Evolutionary conservation across 208 protist genomes (phyloP).

Genomic region (Trypanosoma congolense): DNA sequence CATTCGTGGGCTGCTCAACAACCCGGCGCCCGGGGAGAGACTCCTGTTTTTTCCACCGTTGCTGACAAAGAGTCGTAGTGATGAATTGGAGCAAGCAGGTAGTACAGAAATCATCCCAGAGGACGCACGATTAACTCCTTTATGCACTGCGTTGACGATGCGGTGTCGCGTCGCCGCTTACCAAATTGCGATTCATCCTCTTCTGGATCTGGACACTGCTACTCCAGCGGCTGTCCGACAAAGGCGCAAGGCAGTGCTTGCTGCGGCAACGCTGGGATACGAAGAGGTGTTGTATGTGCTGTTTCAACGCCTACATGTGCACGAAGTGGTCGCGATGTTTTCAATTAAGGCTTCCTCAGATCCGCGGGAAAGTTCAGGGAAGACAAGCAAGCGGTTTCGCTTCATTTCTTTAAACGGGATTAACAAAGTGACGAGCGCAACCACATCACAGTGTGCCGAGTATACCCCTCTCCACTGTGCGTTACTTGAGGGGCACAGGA

Average conservation of each 20-base stretch:
- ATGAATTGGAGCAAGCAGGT: constrained; percentile 27
- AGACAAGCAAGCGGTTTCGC: not conserved
- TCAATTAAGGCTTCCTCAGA: constrained; percentile 17
- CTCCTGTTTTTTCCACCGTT: constrained; percentile 53
- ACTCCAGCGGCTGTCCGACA: constrained; percentile 26
- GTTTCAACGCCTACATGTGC: constrained; percentile 55
- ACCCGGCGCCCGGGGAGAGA: constrained; percentile 14
- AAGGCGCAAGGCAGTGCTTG: constrained; percentile 51
- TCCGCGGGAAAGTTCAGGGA: not conserved
- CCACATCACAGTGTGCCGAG: constrained; percentile 26
- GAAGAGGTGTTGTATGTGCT: constrained; percentile 57
- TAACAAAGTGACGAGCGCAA: not conserved
- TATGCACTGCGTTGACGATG: constrained; percentile 53
- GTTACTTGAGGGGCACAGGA: constrained; percentile 47
- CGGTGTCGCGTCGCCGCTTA: constrained; percentile 56
- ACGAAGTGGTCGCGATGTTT: constrained; percentile 63
- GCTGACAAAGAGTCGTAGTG: constrained; percentile 43
- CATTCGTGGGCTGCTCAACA: constrained; percentile 20
- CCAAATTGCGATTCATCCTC: constrained; percentile 47
- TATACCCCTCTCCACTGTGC: constrained; percentile 72
- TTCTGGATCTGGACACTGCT: constrained; percentile 43
- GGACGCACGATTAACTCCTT: constrained; percentile 42
- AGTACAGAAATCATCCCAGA: constrained; percentile 46
- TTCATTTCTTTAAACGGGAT: constrained; percentile 1
- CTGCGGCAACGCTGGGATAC: constrained; percentile 64